Evolutionary conservation across 495 filamentous ascomycete genomes (phyloP), one percentile per base, ranked within the genome.

Genomic region (Penicillium mononematosum): DNA sequence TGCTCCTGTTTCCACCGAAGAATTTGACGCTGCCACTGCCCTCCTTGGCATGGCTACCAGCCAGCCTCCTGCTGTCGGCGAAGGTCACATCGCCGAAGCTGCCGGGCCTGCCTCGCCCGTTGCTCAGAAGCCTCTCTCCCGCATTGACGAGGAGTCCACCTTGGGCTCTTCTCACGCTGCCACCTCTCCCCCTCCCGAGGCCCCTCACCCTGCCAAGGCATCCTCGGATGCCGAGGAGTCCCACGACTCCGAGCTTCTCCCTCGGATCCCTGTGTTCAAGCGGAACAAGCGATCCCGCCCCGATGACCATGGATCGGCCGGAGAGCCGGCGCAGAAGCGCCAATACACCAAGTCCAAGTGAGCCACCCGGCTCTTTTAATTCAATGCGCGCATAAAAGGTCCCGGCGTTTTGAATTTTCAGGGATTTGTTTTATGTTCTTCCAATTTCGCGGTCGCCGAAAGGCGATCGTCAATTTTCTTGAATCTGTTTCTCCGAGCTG

Each of bases 21-120:
- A 58, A 8, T 63, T 60, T 31, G 56, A 63, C n/a, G 63, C 63
- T 29, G 63, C 60, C 2, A 11, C 54, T 41, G n/a, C 50, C 20
- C 60, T 66, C 25, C 54, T 66, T 7, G 31, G 46, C 36, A 42
- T 66, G 16, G 42, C n/a, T 32, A 20, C 32, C 19, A 19, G 20
- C 55, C 49, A 39, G 42, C 20, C 27, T 32, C 4, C 22, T 44
- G 27, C 47, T 32, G 34, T 11, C 20, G 25, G 45, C 32, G 32
- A 53, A 19, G 16, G 31, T 32, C 39, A 49, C 43, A 20, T 49
- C 22, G 39, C 24, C 31, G n/a, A 31, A 16, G 22, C 44, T 34
- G 16, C 59, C 16, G 45, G 10, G 12, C 34, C 59, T n/a, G 43
- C 45, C 42, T 43, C 46, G 5, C 38, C 52, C 24, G 8, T 52